These are phyloP conservation scores for Phaeosphaeria sp. DNA, from an alignment of 2,329 filamentous ascomycete genomes.

Conservation along the genomic window DNA sequence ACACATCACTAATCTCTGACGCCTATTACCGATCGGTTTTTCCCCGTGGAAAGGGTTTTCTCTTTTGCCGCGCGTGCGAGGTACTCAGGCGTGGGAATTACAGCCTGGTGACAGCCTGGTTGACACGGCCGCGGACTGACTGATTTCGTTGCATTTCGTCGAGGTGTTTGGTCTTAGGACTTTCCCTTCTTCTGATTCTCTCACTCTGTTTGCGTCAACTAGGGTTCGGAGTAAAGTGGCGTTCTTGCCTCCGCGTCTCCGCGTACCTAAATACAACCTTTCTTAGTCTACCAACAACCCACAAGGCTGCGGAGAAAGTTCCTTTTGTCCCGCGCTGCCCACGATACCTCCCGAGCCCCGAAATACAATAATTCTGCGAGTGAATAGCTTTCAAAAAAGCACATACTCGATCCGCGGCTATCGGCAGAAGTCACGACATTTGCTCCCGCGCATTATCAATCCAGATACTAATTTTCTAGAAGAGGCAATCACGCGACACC, in stretches of 20 bases:
- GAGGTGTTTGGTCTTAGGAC: not conserved
- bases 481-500: slow-evolving; percentile 5
- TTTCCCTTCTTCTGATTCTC: not conserved
- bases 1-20: slow-evolving; percentile 11
- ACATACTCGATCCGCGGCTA: not conserved
- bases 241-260: slow-evolving; percentile 10
- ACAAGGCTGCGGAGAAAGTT: slow-evolving; percentile 14
- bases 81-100: not conserved
- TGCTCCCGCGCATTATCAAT: not conserved
- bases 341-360: not conserved
- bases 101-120: slow-evolving; percentile 5
- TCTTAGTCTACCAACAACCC: slow-evolving; percentile 13
- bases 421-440: not conserved
- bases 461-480: not conserved
- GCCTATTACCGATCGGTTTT: slow-evolving; percentile 6
- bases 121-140: slow-evolving; percentile 8
- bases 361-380: not conserved
- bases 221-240: slow-evolving; percentile 1
- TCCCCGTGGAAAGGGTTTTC: slow-evolving; percentile 4
- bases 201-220: slow-evolving; percentile 6
- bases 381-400: not conserved
- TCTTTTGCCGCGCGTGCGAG: not conserved
- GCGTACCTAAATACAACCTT: slow-evolving; percentile 3
- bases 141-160: not conserved
- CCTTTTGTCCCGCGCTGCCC: slow-evolving; percentile 19